These are phyloP conservation scores for Cocos nucifera DNA, from an alignment of 176 grass and related monocot species.

Conservation along the genomic window DNA sequence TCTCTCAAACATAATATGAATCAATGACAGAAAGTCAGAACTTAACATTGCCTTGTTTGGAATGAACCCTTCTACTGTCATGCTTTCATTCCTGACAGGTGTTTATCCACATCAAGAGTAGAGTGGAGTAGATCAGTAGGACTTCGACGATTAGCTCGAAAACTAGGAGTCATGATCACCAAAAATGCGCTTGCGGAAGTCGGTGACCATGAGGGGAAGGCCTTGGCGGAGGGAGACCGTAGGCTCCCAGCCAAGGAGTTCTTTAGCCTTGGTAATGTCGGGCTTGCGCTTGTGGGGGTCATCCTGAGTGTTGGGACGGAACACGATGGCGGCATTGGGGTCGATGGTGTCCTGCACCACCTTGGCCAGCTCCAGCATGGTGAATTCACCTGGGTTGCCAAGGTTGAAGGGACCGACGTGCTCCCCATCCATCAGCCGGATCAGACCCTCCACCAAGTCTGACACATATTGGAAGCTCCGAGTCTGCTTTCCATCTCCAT, in stretches of 20 bases:
- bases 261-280: slow-evolving; percentile 68
- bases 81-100: no score
- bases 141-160: no score
- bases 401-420: slow-evolving; percentile 78
- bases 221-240: slow-evolving; percentile 50
- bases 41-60: no score
- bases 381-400: slow-evolving; percentile 83
- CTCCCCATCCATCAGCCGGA: slow-evolving; percentile 82
- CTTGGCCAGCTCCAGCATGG: slow-evolving; percentile 84
- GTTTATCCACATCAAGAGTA: no score
- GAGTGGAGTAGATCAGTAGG: no score
- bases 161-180: slow-evolving; percentile 25
- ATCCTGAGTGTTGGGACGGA: slow-evolving; percentile 64
- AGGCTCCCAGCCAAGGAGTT: slow-evolving; percentile 73
- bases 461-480: slow-evolving; percentile 99
- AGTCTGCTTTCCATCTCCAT: slow-evolving; percentile 97
- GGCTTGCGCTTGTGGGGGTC: slow-evolving; percentile 96
- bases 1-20: no score
- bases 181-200: slow-evolving; percentile 71
- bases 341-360: slow-evolving; percentile 91
- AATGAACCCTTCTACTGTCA: no score
- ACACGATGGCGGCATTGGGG: slow-evolving; percentile 59
- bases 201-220: slow-evolving; percentile 69
- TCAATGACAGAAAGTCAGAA: no score
- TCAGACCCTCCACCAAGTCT: slow-evolving; percentile 86